These are phyloP conservation scores for Sporothrix dimorphospora DNA, from an alignment of 2,329 filamentous ascomycete species.

Conservation along the genomic window DNA sequence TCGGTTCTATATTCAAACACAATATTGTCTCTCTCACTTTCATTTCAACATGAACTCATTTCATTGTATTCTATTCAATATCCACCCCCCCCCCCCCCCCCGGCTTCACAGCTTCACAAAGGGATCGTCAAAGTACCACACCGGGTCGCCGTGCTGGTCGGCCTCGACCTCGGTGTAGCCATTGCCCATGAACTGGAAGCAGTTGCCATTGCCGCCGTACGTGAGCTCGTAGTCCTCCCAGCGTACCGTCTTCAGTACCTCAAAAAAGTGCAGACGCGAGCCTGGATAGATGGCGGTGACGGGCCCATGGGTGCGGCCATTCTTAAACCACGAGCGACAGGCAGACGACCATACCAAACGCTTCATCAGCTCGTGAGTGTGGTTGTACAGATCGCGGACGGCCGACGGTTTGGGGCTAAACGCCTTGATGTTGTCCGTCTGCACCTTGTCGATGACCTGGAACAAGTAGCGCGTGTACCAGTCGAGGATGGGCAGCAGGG, in stretches of 20 bases:
- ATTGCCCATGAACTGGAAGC: constrained; percentile 15
- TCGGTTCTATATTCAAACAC: too few species aligned
- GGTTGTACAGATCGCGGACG: constrained; percentile 54
- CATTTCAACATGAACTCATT: too few species aligned
- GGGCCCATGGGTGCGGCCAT: constrained; percentile 47
- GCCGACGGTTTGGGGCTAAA: background rate
- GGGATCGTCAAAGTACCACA: constrained; percentile 12
- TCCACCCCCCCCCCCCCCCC: too few species aligned
- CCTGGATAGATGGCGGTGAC: constrained; percentile 53
- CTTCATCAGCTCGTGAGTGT: constrained; percentile 54
- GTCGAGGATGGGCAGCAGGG: constrained; percentile 11
- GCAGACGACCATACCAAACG: constrained; percentile 52
- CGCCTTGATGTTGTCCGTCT: constrained; percentile 41
- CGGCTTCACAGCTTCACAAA: background rate
- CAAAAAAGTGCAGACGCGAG: constrained; percentile 54
- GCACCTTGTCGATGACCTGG: constrained; percentile 28
- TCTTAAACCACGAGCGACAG: constrained; percentile 58
- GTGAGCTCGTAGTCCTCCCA: constrained; percentile 51
- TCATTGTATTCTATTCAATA: too few species aligned
- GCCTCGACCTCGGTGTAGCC: constrained; percentile 1
- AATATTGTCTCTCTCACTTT: too few species aligned
- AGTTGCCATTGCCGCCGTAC: background rate
- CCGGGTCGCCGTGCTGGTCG: background rate
- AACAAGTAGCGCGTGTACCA: constrained; percentile 13
- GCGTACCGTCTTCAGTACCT: constrained; percentile 53